phyloP scores from a whole-genome alignment of 1,284 basidiomycete species.

The Ceratorhiza oryzae-sativae region DNA sequence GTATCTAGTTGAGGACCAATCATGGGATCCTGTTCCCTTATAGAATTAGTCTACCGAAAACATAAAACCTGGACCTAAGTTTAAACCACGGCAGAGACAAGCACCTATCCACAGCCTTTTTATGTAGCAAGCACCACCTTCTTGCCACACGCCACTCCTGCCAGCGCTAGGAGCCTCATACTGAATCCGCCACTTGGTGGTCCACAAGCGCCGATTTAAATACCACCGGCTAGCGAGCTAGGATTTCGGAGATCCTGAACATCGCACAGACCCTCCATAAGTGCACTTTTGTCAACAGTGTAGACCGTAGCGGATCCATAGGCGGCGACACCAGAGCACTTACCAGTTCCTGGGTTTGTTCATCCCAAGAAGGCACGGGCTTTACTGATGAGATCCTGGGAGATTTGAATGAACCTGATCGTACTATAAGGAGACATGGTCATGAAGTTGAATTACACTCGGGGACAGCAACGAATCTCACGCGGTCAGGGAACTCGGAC shows the following conservation, averaged over 20 bases:
- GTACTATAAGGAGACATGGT: neutral
- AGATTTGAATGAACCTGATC: conserved; percentile 34
- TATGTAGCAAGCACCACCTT: conserved; percentile 28
- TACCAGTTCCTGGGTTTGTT: conserved; percentile 25
- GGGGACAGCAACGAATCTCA: neutral
- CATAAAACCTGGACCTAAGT: neutral
- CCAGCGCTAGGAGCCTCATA: conserved; percentile 32
- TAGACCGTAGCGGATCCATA: conserved; percentile 10
- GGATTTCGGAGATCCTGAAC: neutral
- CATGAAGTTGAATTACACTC: neutral
- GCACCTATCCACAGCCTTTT: conserved; percentile 10
- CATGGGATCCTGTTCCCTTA: neutral
- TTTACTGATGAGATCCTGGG: conserved; percentile 20
- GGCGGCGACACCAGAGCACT: conserved; percentile 20
- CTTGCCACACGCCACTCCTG: conserved; percentile 27
- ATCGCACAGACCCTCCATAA: conserved; percentile 10
- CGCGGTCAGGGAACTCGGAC: conserved; percentile 35
- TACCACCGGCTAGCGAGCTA: no score
- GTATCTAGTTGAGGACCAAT: neutral
- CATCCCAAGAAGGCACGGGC: conserved; percentile 6
- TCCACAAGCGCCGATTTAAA: conserved; percentile 29
- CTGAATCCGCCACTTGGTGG: conserved; percentile 33
- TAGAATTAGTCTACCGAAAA: neutral
- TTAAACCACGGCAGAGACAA: neutral
- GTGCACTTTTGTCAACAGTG: conserved; percentile 23